A percentile compares a stretch with the other conserved stretches of the same genome.
Conservation (phyloP, 1,284 basidiomycete genomes). For the Ceratobasidium sp. region DNA sequence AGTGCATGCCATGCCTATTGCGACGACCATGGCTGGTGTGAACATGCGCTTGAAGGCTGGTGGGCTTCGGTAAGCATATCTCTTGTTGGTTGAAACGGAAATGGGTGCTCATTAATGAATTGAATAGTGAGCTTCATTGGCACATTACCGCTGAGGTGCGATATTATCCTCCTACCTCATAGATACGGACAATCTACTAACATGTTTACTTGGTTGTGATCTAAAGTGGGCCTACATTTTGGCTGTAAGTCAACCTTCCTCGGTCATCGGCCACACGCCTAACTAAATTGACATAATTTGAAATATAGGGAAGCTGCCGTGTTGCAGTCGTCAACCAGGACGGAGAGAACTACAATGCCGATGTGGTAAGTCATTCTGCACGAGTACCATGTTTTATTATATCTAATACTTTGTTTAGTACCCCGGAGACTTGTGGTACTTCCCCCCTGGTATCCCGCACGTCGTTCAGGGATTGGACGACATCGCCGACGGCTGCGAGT, state of each 20-base stretch:
- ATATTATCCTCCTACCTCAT: neutral
- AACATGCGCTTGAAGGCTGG: conserved; percentile 78
- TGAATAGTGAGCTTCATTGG: conserved; percentile 50
- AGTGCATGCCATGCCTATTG: conserved; percentile 68
- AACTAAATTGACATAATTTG: neutral
- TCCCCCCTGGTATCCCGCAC: conserved; percentile 75
- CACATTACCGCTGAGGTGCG: conserved; percentile 49
- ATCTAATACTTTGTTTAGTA: conserved; percentile 48
- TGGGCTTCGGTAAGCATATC: conserved; percentile 66
- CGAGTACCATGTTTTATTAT: neutral
- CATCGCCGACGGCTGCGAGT: conserved; percentile 72
- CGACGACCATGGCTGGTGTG: conserved; percentile 72
- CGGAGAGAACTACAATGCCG: conserved; percentile 73
- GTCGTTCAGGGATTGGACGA: conserved; percentile 75
- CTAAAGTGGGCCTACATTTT: conserved; percentile 75
- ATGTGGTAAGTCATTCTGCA: conserved; percentile 61
- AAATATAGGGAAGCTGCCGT: conserved; percentile 69
- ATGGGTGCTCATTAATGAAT: neutral
- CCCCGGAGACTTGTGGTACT: conserved; percentile 65
- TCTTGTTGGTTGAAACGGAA: neutral
- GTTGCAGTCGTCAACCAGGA: conserved; percentile 71
- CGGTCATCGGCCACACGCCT: neutral
- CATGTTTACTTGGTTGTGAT: too few species aligned
- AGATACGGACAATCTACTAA: neutral
- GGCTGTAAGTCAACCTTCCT: conserved; percentile 53